Percentiles rank a stretch among this genome's conserved stretches.
Evolutionary conservation across 1,284 basidiomycete species (phyloP).

Genomic region (Paramarasmius palmivorus): DNA sequence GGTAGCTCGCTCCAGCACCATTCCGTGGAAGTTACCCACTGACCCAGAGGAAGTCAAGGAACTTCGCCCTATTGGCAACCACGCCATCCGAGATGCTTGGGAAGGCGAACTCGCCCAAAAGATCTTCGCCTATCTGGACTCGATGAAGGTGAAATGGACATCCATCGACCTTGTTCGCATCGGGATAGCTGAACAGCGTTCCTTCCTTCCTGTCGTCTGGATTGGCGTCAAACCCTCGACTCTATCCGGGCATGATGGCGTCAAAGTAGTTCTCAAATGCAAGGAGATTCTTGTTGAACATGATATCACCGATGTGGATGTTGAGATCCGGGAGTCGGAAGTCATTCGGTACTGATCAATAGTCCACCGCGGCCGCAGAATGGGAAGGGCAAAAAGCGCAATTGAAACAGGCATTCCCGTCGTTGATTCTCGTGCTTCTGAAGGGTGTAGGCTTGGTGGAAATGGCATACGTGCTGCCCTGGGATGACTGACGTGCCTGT

Average conservation of each 20-base stretch:
- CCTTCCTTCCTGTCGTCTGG: conserved; percentile 24
- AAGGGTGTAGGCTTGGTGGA: no score
- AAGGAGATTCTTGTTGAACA: conserved; percentile 20
- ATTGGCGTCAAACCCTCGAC: conserved; percentile 29
- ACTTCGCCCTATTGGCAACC: conserved; percentile 20
- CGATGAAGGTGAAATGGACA: conserved; percentile 19
- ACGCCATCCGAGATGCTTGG: conserved; percentile 24
- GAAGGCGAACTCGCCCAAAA: conserved; percentile 20
- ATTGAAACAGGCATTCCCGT: no score
- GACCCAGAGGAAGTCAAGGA: conserved; percentile 29
- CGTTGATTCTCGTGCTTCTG: no score
- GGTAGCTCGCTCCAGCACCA: conserved; percentile 27
- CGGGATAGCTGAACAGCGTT: conserved; percentile 12
- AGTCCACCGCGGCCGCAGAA: no score
- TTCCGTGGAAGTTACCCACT: conserved; percentile 25
- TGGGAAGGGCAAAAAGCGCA: no score
- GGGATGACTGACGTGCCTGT: no score
- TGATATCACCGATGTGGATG: conserved; percentile 28
- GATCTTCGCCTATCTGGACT: conserved; percentile 15
- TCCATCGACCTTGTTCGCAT: conserved; percentile 22
- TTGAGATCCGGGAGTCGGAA: conserved; percentile 32
- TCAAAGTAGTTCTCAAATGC: conserved; percentile 24
- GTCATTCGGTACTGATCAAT: conserved; percentile 22
- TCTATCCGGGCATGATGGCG: conserved; percentile 24
- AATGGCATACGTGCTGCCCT: no score